Percentiles rank a stretch among this genome's conserved stretches.
These are phyloP conservation scores for Clonostachys rhizophaga DNA, from an alignment of 2,329 filamentous ascomycete genomes.

Conservation along the genomic window DNA sequence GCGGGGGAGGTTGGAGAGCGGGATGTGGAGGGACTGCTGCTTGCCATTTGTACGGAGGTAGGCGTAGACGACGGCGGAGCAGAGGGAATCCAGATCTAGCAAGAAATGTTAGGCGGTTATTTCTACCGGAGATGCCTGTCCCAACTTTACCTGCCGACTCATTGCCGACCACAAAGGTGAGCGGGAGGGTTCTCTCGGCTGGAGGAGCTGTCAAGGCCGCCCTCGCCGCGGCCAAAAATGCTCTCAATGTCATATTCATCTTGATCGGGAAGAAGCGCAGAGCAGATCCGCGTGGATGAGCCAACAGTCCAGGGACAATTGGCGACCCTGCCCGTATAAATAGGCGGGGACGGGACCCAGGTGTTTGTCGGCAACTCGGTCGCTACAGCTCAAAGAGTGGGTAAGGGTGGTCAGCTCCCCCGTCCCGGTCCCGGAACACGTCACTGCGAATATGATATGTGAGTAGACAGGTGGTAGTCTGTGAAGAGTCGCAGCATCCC, in stretches of 20 bases:
- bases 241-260: conserved; percentile 28
- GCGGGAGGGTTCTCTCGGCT: conserved; percentile 35
- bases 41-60: conserved; percentile 64
- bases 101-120: background rate
- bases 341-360: too few species aligned
- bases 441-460: too few species aligned
- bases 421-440: too few species aligned
- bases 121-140: background rate
- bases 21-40: conserved; percentile 58
- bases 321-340: too few species aligned
- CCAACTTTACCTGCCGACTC: conserved; percentile 54
- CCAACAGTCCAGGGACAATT: too few species aligned
- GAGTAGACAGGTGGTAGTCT: too few species aligned
- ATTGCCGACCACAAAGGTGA: conserved; percentile 63
- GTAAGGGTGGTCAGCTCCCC: too few species aligned
- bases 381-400: too few species aligned
- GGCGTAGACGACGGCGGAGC: conserved; percentile 67
- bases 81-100: conserved; percentile 75
- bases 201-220: conserved; percentile 37
- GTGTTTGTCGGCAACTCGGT: too few species aligned
- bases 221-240: conserved; percentile 47
- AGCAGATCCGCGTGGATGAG: too few species aligned
- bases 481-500: too few species aligned
- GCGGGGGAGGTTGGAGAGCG: conserved; percentile 66
- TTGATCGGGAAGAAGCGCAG: too few species aligned